A percentile compares a stretch with the other conserved stretches of the same genome.
Conservation (phyloP, 208 protist species). For the Tritrichomonas musculus region DNA sequence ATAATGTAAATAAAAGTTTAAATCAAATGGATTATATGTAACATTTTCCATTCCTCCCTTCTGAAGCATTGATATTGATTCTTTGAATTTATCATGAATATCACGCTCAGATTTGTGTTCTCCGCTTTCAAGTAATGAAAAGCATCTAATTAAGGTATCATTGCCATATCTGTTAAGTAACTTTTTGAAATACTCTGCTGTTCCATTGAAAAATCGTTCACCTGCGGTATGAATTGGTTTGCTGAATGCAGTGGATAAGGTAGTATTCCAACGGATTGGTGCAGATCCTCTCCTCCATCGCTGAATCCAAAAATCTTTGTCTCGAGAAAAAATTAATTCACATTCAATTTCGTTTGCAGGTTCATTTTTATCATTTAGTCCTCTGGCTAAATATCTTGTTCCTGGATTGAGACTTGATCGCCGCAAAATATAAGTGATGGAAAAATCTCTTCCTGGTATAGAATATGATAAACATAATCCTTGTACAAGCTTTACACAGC, state of each 20-base stretch:
- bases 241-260: neutral
- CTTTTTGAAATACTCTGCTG: neutral
- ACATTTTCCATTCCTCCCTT: neutral
- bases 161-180: neutral
- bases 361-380: neutral
- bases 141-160: neutral
- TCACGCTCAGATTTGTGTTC: neutral
- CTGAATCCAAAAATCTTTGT: neutral
- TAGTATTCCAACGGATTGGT: constrained; percentile 14
- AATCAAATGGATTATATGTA: neutral
- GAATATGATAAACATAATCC: neutral
- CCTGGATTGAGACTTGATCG: neutral
- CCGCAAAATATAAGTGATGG: neutral
- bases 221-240: neutral
- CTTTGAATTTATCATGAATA: neutral
- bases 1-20: neutral
- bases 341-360: constrained; percentile 22
- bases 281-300: neutral
- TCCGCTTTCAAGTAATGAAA: neutral
- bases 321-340: neutral
- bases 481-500: neutral
- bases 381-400: neutral
- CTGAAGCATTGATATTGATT: neutral
- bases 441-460: neutral
- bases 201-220: neutral